Conservation (phyloP, 768 basidiomycete species). For the Tricholoma hemisulphureum region DNA sequence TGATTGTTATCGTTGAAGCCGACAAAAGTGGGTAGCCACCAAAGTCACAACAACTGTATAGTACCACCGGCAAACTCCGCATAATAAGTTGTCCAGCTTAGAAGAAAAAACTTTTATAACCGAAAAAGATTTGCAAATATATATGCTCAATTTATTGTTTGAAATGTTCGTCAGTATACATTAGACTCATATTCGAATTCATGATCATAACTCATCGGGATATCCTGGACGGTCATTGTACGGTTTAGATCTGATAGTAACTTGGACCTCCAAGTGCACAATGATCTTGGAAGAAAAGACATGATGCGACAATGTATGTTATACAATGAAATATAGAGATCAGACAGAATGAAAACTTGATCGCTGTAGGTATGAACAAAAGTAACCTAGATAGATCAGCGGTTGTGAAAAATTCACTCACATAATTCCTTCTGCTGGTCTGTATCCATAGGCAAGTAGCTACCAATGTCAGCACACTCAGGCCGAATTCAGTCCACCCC, state of each 20-base stretch:
- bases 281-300: not conserved
- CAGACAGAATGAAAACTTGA: slow-evolving; percentile 1
- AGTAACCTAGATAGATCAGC: slow-evolving; percentile 6
- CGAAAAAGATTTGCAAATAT: too few species aligned
- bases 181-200: too few species aligned
- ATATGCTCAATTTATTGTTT: too few species aligned
- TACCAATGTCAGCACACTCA: slow-evolving; percentile 55
- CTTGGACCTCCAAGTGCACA: too few species aligned
- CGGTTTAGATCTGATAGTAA: too few species aligned
- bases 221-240: too few species aligned
- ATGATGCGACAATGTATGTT: not conserved
- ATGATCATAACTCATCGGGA: too few species aligned
- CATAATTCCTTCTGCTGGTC: slow-evolving; percentile 17
- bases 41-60: slow-evolving; percentile 39
- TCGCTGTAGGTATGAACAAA: not conserved
- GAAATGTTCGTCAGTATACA: too few species aligned
- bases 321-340: not conserved
- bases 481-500: slow-evolving; percentile 72
- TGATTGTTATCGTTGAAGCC: slow-evolving; percentile 37
- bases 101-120: too few species aligned
- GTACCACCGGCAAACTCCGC: slow-evolving; percentile 37
- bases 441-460: slow-evolving; percentile 49
- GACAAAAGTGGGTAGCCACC: slow-evolving; percentile 23
- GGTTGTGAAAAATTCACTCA: slow-evolving; percentile 23
- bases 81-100: too few species aligned